Base-by-base conservation (phyloP, 1,284 basidiomycete genomes). In the Spongispora temasekensis region DNA sequence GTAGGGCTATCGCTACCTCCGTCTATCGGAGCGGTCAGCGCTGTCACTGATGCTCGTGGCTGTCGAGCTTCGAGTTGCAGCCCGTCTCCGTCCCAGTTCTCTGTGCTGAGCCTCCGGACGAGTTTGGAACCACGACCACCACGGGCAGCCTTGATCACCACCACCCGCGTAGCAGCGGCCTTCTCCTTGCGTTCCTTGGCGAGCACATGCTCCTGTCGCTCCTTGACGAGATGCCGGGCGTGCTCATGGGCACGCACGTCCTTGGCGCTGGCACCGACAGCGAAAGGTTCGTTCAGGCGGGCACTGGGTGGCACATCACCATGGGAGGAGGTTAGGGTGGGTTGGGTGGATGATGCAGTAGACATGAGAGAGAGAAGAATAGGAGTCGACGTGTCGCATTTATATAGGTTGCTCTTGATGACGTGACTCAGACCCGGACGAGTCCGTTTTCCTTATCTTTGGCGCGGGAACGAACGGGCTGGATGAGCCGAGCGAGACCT, bases 171-270 rank as follows among this genome's bases (percentile, higher is more conserved):
- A 1, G 44, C 57, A 7, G 70, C 59, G 7, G 61, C 65, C 60
- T 65, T 71, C 61, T 75, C 68, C 64, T 76, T 72, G 61, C 71
- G 71, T 58, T 73, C 64, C 70, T 63, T 73, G 4, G 67, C 60
- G 10, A 73, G 71, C 21, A 65, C 63, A 13, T 75, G 70, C 60
- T 70, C 74, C 46, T 56, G 73, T n/a, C 73, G 73, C 56, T 75
- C 74, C 59, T 70, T 75, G 56, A 59, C 64, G 23, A 65, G 71
- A 37, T 73, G 74, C 56, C 74, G 74, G 3, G 73, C 71, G 31
- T 70, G 73, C 58, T 75, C 74, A 13, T 60, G 65, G 21, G 71
- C 74, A 21, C 71, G 71, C 40, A 67, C 67, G 51, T 76, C 71
- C 40, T 73, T 73, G 37, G 28, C n/a, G n/a, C n/a, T 8, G 32